A percentile compares a stretch with the other conserved stretches of the same genome.
These are phyloP conservation scores for Dactylonectria estremocensis DNA, from an alignment of 2,329 filamentous ascomycete genomes.

Conservation along the genomic window DNA sequence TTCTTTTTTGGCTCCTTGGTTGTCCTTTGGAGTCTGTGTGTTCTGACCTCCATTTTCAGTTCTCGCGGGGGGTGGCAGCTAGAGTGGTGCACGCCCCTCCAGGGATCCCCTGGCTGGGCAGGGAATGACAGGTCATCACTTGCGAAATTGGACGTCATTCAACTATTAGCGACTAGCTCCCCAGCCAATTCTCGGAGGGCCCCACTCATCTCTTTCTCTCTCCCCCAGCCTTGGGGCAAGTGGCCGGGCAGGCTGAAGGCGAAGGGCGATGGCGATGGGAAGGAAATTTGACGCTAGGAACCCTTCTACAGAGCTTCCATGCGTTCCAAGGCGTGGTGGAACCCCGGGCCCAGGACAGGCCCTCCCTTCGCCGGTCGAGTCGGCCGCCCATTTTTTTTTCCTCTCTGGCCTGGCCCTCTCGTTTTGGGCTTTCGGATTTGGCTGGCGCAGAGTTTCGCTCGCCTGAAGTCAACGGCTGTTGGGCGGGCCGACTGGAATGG, in stretches of 20 bases:
- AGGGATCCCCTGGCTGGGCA: conserved; percentile 12
- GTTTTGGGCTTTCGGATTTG: conserved; percentile 15
- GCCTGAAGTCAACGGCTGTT: conserved; percentile 37
- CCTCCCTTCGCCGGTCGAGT: neutral
- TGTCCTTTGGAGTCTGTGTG: conserved; percentile 10
- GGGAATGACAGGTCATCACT: conserved; percentile 43
- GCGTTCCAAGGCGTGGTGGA: conserved; percentile 45
- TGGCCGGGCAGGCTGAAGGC: conserved; percentile 3
- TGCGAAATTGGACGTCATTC: conserved; percentile 50
- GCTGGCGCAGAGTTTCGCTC: conserved; percentile 34
- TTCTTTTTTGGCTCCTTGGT: conserved; percentile 24
- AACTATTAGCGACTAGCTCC: conserved; percentile 37
- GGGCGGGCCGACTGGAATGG: conserved; percentile 42
- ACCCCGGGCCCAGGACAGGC: conserved; percentile 13
- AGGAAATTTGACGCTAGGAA: conserved; percentile 36
- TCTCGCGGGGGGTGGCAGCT: conserved; percentile 9
- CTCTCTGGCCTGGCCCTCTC: neutral
- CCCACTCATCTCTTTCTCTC: conserved; percentile 37
- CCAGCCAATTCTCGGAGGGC: conserved; percentile 36
- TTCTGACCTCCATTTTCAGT: conserved; percentile 7
- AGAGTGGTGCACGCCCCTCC: conserved; percentile 19
- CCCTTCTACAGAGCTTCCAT: conserved; percentile 48
- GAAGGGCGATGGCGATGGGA: conserved; percentile 21
- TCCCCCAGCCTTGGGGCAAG: conserved; percentile 15
- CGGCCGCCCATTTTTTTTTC: conserved; percentile 17